A percentile compares a stretch with the other conserved stretches of the same genome.
phyloP scores from a whole-genome alignment of 345 rosid species.

The Citrus hindsii region DNA sequence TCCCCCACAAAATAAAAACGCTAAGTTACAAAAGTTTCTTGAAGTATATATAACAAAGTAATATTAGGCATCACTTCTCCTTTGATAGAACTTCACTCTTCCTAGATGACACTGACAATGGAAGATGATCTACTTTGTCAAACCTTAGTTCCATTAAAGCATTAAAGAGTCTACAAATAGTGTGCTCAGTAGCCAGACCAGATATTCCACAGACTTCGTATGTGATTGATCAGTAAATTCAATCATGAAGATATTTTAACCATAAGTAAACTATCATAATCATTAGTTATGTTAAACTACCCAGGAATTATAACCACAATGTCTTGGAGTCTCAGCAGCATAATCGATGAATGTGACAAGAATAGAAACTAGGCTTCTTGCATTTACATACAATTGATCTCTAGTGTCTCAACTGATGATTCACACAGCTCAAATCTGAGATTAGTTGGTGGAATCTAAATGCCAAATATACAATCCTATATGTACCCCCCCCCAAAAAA shows the following conservation, averaged over 20 bases:
- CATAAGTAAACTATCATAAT: no score
- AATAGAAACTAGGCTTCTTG: neutral
- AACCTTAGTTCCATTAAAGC: neutral
- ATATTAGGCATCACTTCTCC: neutral
- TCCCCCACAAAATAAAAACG: neutral
- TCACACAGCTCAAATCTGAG: neutral
- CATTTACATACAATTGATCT: neutral
- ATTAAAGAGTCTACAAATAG: neutral
- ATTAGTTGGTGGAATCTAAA: neutral
- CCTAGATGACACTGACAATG: neutral
- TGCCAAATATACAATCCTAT: neutral
- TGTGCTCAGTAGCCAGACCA: neutral
- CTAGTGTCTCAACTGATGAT: neutral
- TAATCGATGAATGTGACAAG: neutral
- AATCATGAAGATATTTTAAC: neutral
- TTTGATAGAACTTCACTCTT: neutral
- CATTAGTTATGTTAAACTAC: no score
- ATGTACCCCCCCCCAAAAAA: neutral
- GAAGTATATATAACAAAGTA: neutral
- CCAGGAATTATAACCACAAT: neutral
- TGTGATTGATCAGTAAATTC: neutral
- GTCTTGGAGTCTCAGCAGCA: neutral
- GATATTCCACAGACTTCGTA: neutral
- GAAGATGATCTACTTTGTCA: neutral
- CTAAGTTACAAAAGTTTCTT: neutral